Conservation (phyloP, 208 protist species). For the Zelonia costaricensis region DNA sequence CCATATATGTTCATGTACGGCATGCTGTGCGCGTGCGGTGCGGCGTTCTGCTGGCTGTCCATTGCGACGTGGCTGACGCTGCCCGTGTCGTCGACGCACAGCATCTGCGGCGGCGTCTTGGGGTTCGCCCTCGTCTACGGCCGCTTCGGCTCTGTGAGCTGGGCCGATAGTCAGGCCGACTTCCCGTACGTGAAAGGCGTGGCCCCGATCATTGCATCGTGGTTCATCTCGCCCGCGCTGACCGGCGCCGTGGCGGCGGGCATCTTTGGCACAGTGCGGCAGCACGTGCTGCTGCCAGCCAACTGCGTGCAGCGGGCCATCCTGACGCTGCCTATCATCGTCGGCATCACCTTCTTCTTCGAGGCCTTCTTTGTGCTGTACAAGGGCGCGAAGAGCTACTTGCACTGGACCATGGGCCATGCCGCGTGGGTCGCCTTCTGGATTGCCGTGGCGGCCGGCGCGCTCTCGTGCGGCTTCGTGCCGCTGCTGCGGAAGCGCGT, state of each 20-base stretch:
- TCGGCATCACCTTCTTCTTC: conserved; percentile 72
- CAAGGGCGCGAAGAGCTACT: conserved; percentile 61
- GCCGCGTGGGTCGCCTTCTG: conserved; percentile 58
- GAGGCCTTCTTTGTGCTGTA: conserved; percentile 82
- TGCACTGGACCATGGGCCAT: conserved; percentile 55
- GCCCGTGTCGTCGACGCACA: conserved; percentile 81
- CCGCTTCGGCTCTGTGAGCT: conserved; percentile 50
- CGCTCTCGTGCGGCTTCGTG: conserved; percentile 53
- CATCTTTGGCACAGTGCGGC: conserved; percentile 55
- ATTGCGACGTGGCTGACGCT: conserved; percentile 65
- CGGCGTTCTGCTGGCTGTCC: conserved; percentile 70
- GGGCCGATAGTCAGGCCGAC: conserved; percentile 48
- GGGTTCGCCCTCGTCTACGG: conserved; percentile 85
- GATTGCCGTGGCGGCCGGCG: conserved; percentile 45
- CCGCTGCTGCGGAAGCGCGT: conserved; percentile 58
- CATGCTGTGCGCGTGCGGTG: conserved; percentile 70
- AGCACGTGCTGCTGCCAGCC: conserved; percentile 49
- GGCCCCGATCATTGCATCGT: conserved; percentile 73
- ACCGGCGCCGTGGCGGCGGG: conserved; percentile 53
- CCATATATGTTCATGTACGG: conserved; percentile 88
- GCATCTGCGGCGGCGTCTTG: conserved; percentile 78
- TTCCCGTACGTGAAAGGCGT: conserved; percentile 80
- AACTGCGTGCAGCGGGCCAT: conserved; percentile 61
- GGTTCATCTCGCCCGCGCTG: conserved; percentile 83
- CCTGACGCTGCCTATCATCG: conserved; percentile 63